Evolutionary conservation across 2,329 filamentous ascomycete species (phyloP).

Genomic region (Nemania abortiva): DNA sequence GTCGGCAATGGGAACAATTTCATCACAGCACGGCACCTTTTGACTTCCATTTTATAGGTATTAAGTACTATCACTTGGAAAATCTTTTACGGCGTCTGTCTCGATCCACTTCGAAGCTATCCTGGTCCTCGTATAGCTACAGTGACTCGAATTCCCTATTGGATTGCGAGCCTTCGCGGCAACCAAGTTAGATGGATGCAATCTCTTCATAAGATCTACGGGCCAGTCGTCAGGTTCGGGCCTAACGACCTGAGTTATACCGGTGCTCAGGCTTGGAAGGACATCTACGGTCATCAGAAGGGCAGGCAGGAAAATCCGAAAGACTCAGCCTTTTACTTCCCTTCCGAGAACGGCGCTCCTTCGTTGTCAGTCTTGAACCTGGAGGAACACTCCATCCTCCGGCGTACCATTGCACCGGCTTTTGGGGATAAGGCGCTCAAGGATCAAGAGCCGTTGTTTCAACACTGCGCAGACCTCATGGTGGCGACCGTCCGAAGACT

Average conservation of each 20-base stretch:
- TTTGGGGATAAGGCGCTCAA: constrained; percentile 55
- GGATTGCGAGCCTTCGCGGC: neutral
- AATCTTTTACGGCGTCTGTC: too few species aligned
- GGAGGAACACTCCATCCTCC: constrained; percentile 59
- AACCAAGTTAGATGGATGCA: neutral
- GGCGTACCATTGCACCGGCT: constrained; percentile 62
- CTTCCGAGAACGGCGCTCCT: constrained; percentile 46
- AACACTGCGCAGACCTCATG: constrained; percentile 49
- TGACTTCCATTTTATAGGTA: too few species aligned
- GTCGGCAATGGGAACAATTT: too few species aligned
- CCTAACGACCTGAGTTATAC: constrained; percentile 52
- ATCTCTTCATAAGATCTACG: neutral
- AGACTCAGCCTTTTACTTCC: constrained; percentile 15
- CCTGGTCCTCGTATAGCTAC: neutral
- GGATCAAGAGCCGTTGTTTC: constrained; percentile 53
- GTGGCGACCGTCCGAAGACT: constrained; percentile 42
- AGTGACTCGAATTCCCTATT: constrained; percentile 1
- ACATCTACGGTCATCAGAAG: constrained; percentile 55
- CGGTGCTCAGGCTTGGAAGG: constrained; percentile 52
- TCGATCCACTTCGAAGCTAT: neutral
- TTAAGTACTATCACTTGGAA: too few species aligned
- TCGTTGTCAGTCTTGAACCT: constrained; percentile 41
- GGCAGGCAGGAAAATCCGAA: neutral
- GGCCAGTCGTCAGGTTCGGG: neutral
- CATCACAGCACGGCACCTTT: too few species aligned